phyloP scores from a whole-genome alignment of 352 stramenopile genomes.

The Phytophthora crassamura region DNA sequence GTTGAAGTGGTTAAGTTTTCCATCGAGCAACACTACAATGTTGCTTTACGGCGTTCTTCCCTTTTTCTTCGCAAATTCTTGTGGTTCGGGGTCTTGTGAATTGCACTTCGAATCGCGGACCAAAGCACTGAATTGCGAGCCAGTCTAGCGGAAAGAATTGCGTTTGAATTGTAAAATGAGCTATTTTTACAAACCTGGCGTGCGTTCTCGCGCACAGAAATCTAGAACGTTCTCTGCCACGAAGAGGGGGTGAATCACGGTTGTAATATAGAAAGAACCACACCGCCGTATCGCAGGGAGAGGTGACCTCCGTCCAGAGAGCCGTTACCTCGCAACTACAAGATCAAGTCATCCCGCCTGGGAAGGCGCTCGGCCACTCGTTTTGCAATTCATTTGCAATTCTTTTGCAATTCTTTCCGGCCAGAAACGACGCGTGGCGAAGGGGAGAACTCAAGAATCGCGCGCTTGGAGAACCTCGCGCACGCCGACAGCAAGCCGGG shows the following conservation, averaged over 20 bases:
- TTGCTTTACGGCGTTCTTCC: too few relatives aligned
- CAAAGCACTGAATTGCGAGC: not conserved
- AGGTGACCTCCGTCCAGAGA: slow-evolving; percentile 25
- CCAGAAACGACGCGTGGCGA: slow-evolving; percentile 36
- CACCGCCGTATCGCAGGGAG: slow-evolving; percentile 1
- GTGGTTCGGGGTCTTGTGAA: not conserved
- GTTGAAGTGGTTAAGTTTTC: slow-evolving; percentile 12
- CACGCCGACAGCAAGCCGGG: slow-evolving; percentile 17
- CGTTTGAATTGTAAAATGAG: slow-evolving; percentile 21
- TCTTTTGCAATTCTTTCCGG: slow-evolving; percentile 50
- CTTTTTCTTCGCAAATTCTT: too few relatives aligned
- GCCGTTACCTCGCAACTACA: slow-evolving; percentile 27
- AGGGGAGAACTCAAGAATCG: slow-evolving; percentile 44
- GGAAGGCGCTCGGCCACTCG: slow-evolving; percentile 35
- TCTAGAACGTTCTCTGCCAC: slow-evolving; percentile 46
- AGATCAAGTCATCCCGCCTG: slow-evolving; percentile 1
- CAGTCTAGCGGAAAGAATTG: not conserved
- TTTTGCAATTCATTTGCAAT: slow-evolving; percentile 55
- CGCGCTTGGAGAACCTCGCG: slow-evolving; percentile 32
- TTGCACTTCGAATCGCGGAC: slow-evolving; percentile 15
- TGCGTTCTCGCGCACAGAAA: slow-evolving; percentile 31
- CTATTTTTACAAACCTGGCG: slow-evolving; percentile 16
- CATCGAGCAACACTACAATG: not conserved
- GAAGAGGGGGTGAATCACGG: not conserved
- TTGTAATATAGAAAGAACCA: not conserved